Base-by-base conservation (phyloP, 1,284 basidiomycete genomes). In the Golubevia sp. region DNA sequence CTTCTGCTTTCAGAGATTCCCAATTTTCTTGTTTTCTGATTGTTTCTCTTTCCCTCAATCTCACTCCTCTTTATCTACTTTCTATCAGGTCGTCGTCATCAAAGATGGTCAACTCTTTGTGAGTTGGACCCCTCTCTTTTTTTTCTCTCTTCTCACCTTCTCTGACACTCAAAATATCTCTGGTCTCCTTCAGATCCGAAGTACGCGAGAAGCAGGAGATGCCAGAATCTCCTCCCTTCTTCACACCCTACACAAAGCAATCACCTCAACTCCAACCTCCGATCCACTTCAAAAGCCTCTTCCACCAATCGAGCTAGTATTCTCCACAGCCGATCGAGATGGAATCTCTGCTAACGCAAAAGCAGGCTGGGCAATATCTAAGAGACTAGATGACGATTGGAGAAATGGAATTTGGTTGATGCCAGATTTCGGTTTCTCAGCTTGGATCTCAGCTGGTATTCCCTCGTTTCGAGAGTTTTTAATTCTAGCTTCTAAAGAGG, bases 371-470 rank as follows among this genome's bases (percentile, higher is more conserved):
- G 67, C 64, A 7, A 51, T 74, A 2, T 54, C 48, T 55, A 74
- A 74, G 38, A 55, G 63, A 6, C 26, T 59, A 3, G 56, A 59
- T 8, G 67, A 72, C 15, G 20, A n/a, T 6, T 30, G 50, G 6
- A 13, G 44, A 20, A 66, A 58, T 21, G 67, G 70, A 0, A 69
- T 61, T 11, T 72, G 70, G 70, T 34, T 72, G 24, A n/a, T 24
- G 59, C 74, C 74, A 0, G 74, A 76, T 49, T 76, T 76, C 55
- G 72, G 72, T 18, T 76, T 76, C 52, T 66, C 62, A 1, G 73
- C 63, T 3, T 76, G 74, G 74, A 3, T 34, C 30, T 34, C 30
- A 5, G 5, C 30, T 1, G 70, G 68, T 15, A 68, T 67, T 21
- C 67, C 74, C 0, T 66, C 62, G 20, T 75, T 66, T 21, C 64